Evolutionary conservation across 2,329 filamentous ascomycete genomes (phyloP).

Genomic region (Trichoderma atrobrunneum): DNA sequence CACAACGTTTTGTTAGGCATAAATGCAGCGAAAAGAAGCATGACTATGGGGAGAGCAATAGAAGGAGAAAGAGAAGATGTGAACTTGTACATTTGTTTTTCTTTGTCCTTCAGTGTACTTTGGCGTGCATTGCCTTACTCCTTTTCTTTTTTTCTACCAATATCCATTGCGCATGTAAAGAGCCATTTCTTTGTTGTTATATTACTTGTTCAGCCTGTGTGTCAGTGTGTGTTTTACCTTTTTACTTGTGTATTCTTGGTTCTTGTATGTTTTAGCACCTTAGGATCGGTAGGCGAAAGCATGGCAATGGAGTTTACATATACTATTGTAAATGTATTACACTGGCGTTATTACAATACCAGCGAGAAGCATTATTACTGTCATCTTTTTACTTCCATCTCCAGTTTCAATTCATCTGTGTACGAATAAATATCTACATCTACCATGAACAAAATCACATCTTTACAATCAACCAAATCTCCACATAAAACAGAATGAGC

Average conservation of each 20-base stretch:
- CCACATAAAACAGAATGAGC: not conserved
- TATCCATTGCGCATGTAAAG: not conserved
- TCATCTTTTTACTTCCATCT: not conserved
- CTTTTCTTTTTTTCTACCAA: not conserved
- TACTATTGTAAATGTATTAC: too few species aligned
- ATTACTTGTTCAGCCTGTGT: not conserved
- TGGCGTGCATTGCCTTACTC: not conserved
- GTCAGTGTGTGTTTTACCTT: not conserved
- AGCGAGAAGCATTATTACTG: not conserved
- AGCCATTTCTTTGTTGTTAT: not conserved
- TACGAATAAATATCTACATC: not conserved
- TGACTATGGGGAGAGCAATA: not conserved
- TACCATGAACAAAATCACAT: not conserved
- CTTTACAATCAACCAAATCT: not conserved
- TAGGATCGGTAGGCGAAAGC: slow-evolving; percentile 1
- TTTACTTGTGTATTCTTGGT: not conserved
- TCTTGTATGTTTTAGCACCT: not conserved
- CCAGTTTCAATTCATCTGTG: not conserved
- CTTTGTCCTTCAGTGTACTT: not conserved
- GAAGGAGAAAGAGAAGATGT: not conserved
- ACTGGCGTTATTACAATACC: too few species aligned
- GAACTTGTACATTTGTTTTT: not conserved
- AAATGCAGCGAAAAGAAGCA: not conserved
- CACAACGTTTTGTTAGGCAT: not conserved
- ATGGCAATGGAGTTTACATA: slow-evolving; percentile 18